Base-by-base conservation (phyloP, 306 rosid genomes). In the Begonia loranthoides region DNA sequence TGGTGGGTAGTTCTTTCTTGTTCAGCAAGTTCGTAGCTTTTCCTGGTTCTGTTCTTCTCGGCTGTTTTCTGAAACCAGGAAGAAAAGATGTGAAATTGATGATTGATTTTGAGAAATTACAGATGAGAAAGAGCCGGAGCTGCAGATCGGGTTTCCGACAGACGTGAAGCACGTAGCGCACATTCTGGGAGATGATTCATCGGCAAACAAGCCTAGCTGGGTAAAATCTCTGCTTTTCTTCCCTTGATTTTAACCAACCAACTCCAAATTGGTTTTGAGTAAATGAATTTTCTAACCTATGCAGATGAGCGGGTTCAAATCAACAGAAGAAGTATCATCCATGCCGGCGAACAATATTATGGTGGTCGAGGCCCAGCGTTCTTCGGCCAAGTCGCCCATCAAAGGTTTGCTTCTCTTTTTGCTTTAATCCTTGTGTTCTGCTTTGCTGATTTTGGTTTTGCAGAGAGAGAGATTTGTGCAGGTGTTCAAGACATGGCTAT, bases 111-210 rank as follows among this genome's bases (percentile, higher is more conserved):
- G 36, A 3, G 9, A 28, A 41, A 60, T 66, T 67, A 68, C 74
- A 86, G 95, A 90, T 5, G 96, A 92, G 39, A 83, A 83, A 64
- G 84, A 83, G 62, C 74, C 70, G 5, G 88, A 83, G 41, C 76
- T 92, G 61, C 78, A 83, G 69, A 92, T 92, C 66, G 99, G 99
- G 11, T 74, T 73, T 50, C 99, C 96, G 16, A 92, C 96, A n/a
- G 99, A 92, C 50, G 99, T 75, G 36, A 75, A 75, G 60, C 80
- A 75, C 67, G 76, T 75, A 17, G 76, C 76, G n/a, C 80, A 75
- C 49, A 75, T 75, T 54, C 76, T 76, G 28, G 54, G 73, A 58
- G 80, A 75, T 28, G 80, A 76, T 34, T 76, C 76, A 15, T 66
- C 80, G 51, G 54, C 62, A 36, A 70, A 51, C 52, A 51, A 57